A percentile compares a stretch with the other conserved stretches of the same genome.
Evolutionary conservation across 352 stramenopile species (phyloP).

Genomic region (Pythium aphanidermatum): DNA sequence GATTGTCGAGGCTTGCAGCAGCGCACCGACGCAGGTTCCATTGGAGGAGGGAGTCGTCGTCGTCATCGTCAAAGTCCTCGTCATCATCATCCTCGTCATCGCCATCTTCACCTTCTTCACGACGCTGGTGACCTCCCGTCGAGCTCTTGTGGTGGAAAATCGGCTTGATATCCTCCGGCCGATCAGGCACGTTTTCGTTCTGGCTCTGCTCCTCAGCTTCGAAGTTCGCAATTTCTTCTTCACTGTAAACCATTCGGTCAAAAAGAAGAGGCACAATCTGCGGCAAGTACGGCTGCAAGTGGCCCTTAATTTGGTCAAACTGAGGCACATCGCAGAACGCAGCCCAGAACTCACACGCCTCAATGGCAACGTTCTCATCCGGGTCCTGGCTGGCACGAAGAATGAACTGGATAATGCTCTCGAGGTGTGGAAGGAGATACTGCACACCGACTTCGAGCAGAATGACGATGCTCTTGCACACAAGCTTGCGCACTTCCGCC

Average conservation of each 20-base stretch:
- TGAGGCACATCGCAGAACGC: conserved; percentile 86
- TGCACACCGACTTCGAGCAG: conserved; percentile 85
- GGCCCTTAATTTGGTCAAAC: conserved; percentile 90
- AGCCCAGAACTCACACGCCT: conserved; percentile 90
- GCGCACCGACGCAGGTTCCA: conserved; percentile 95
- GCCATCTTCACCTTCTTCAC: conserved; percentile 23
- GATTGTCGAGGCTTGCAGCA: conserved; percentile 92
- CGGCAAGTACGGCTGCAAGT: conserved; percentile 76
- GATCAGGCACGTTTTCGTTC: conserved; percentile 85
- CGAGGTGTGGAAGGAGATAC: conserved; percentile 84
- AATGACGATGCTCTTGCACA: conserved; percentile 90
- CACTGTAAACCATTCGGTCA: conserved; percentile 93
- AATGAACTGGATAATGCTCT: conserved; percentile 91
- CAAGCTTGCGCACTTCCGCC: conserved; percentile 75
- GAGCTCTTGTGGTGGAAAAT: conserved; percentile 68
- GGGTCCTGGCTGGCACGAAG: conserved; percentile 80
- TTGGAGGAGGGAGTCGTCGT: conserved; percentile 92
- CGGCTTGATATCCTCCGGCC: conserved; percentile 89
- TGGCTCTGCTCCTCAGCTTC: conserved; percentile 86
- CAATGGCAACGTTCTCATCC: conserved; percentile 81
- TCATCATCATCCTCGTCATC: conserved; percentile 84
- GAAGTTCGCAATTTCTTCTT: conserved; percentile 89
- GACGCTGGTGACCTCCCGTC: conserved; percentile 26
- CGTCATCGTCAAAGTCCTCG: conserved; percentile 87
- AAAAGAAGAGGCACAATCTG: conserved; percentile 92